phyloP scores from a whole-genome alignment of 768 basidiomycete species.

The Panus rudis region DNA sequence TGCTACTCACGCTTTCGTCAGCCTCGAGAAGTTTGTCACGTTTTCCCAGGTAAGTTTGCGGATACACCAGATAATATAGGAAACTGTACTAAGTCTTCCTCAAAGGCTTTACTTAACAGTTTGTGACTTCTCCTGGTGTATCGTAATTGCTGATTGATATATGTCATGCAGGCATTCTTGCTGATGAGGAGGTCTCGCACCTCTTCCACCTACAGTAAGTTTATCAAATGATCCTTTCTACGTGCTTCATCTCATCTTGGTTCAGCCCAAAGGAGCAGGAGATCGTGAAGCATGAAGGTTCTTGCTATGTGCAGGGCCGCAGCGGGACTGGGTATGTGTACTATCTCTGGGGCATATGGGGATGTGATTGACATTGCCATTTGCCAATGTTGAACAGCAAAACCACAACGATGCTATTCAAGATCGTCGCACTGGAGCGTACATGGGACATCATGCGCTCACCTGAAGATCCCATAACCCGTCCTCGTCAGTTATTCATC shows the following conservation, averaged over 20 bases:
- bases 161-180: slow-evolving; percentile 36
- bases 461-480: slow-evolving; percentile 16
- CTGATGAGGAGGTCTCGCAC: slow-evolving; percentile 35
- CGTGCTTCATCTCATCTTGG: neutral
- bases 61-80: neutral
- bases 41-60: slow-evolving; percentile 20
- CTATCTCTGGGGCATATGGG: neutral
- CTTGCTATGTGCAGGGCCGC: slow-evolving; percentile 63
- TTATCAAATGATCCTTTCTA: slow-evolving; percentile 23
- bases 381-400: slow-evolving; percentile 36
- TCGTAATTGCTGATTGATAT: neutral
- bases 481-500: slow-evolving; percentile 62
- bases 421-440: slow-evolving; percentile 64
- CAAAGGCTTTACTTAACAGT: too few species aligned
- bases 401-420: slow-evolving; percentile 75
- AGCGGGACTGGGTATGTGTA: slow-evolving; percentile 65
- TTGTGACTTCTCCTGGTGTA: neutral
- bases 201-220: slow-evolving; percentile 25
- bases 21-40: slow-evolving; percentile 21
- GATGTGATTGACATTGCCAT: neutral
- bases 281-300: slow-evolving; percentile 54
- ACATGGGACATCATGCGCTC: slow-evolving; percentile 36
- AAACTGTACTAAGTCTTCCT: too few species aligned
- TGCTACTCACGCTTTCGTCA: neutral
- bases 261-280: slow-evolving; percentile 40